Percentiles rank a stretch among this genome's conserved stretches.
These are phyloP conservation scores for Teratosphaeria pseudoeucalypti DNA, from an alignment of 2,329 filamentous ascomycete species.

Conservation along the genomic window DNA sequence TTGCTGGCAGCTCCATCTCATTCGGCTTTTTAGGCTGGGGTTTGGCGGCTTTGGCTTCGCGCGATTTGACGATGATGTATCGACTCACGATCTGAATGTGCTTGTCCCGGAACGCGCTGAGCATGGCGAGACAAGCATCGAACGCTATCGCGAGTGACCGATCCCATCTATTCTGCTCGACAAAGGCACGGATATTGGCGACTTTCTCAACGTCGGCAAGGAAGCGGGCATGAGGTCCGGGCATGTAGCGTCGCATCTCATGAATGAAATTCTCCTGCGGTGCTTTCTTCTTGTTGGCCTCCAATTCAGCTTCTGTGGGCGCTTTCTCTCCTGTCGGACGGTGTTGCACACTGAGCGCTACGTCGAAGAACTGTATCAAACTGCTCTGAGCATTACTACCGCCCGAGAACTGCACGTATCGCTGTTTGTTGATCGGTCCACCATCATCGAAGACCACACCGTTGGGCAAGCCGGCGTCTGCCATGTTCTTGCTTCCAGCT, in stretches of 20 bases:
- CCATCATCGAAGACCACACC: slow-evolving; percentile 80
- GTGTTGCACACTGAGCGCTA: slow-evolving; percentile 81
- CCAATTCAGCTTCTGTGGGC: slow-evolving; percentile 26
- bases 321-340: slow-evolving; percentile 69
- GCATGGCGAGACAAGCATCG: slow-evolving; percentile 76
- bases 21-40: slow-evolving; percentile 39
- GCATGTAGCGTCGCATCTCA: slow-evolving; percentile 98
- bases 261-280: slow-evolving; percentile 71
- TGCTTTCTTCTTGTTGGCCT: slow-evolving; percentile 36
- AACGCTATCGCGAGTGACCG: slow-evolving; percentile 66
- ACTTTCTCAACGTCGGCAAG: slow-evolving; percentile 67
- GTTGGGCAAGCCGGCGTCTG: slow-evolving; percentile 76
- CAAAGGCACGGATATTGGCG: slow-evolving; percentile 79
- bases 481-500: slow-evolving; percentile 96
- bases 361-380: slow-evolving; percentile 93
- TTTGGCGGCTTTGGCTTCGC: slow-evolving; percentile 22
- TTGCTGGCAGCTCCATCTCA: slow-evolving; percentile 3
- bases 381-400: slow-evolving; percentile 97
- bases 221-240: slow-evolving; percentile 81
- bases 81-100: slow-evolving; percentile 94
- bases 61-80: slow-evolving; percentile 78
- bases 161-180: slow-evolving; percentile 53
- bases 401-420: slow-evolving; percentile 77
- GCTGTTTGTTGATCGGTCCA: slow-evolving; percentile 38
- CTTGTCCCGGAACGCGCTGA: slow-evolving; percentile 74